Evolutionary conservation across 306 rosid genomes (phyloP), one percentile per base, ranked within the genome.

Genomic region (Dicorynia guianensis): DNA sequence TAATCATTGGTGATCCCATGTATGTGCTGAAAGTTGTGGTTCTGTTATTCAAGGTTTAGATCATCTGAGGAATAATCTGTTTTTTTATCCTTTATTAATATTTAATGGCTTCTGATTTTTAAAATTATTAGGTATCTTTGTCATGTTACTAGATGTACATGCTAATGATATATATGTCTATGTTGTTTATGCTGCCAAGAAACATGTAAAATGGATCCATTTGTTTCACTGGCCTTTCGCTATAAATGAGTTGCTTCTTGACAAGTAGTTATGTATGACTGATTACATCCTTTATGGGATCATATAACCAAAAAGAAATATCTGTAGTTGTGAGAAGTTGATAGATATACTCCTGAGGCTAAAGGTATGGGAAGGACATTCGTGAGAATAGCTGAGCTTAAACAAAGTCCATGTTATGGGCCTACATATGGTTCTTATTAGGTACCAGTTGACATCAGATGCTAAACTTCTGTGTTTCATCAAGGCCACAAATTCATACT

Each of bases 121-220:
- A 18, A 13, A 8, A 62, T 39, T 58, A 55, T 52, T 55, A 40
- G 66, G 12, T 64, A n/a, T 38, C 14, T 15, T 53, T 15, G 40
- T 55, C 33, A 33, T 42, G 46, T 76, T 65, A 17, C 49, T 15
- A 34, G 46, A 34, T 15, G 25, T 47, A 57, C 48, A 72, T 46
- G 5, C 7, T 44, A 33, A 47, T 46, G 56, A 58, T 58, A 71
- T 42, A 59, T 59, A 44, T 59, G 67, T 72, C 54, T 72, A n/a
- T 58, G 35, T 57, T 39, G 11, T 3, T 20, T 47, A 18, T 19
- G 11, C 34, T 15, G 53, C 30, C 57, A n/a, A 55, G 48, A 68
- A 52, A 18, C 64, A 56, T 58, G 46, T 30, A 30, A 58, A 72
- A 33, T 12, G 10, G 20, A 70, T 59, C 35, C 17, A 58, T 59